Evolutionary conservation across 2,329 filamentous ascomycete genomes (phyloP).

Genomic region (Thelonectria discophora): DNA sequence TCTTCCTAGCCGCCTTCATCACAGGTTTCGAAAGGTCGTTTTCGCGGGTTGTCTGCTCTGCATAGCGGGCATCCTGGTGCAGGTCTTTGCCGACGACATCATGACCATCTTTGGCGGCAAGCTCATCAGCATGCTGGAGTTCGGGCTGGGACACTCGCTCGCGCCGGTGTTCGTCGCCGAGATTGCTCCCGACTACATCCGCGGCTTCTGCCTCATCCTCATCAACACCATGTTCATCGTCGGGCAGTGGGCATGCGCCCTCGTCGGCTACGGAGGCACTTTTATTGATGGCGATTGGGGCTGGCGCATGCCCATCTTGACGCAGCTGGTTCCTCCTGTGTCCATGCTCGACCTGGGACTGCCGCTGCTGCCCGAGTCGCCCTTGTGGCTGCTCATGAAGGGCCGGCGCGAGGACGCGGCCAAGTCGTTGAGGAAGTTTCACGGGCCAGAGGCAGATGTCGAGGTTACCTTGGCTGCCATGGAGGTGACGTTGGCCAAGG

Average conservation of each 20-base stretch:
- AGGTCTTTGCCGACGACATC: conserved; percentile 35
- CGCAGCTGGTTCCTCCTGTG: conserved; percentile 54
- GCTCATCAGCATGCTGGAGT: conserved; percentile 39
- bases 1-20: conserved; percentile 40
- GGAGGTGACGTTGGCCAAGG: conserved; percentile 30
- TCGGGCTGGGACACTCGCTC: conserved; percentile 42
- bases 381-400: conserved; percentile 54
- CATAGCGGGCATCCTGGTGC: conserved; percentile 35
- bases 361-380: conserved; percentile 54
- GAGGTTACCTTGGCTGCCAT: conserved; percentile 25
- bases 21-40: conserved; percentile 37
- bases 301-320: conserved; percentile 56
- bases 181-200: conserved; percentile 41
- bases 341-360: conserved; percentile 47
- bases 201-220: conserved; percentile 41
- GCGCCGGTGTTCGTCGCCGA: conserved; percentile 44
- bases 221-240: conserved; percentile 46
- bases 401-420: conserved; percentile 47
- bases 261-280: conserved; percentile 31
- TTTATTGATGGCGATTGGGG: conserved; percentile 31
- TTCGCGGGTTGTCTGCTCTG: conserved; percentile 34
- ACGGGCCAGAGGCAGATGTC: conserved; percentile 34
- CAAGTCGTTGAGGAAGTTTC: conserved; percentile 28
- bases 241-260: conserved; percentile 38
- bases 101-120: conserved; percentile 42